Base-by-base conservation (phyloP, 2,329 filamentous ascomycete species). In the Curvularia lunata region DNA sequence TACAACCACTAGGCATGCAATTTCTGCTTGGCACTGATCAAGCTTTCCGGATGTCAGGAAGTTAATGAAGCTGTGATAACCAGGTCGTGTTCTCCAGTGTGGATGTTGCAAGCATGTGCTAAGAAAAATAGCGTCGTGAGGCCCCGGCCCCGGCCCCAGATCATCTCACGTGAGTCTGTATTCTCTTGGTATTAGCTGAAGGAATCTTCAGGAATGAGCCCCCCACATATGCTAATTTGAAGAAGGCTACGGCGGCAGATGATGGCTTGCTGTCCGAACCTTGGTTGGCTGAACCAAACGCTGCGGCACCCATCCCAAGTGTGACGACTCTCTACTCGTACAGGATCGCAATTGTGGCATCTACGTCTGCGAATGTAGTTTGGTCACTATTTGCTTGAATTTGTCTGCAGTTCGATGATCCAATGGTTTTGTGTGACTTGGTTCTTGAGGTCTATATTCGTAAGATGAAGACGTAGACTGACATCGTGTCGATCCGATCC, bases 211-310 rank as follows among this genome's bases (percentile, higher is more conserved):
- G 27, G 23, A 38, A 37, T 43, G 49, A 38, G 30, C 19, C 34
- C 32, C 18, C 46, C n/a, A 18, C 42, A 43, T 8, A 10, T 52
- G 23, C 18, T 43, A 54, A 48, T 18, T 37, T 49, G 12, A 46
- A n/a, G 41, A 52, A 34, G 38, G 49, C 5, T 43, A 37, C 32
- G 38, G 43, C 30, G 46, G 37, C 38, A 21, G 30, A 23, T 8
- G 7, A 10, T 41, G 54, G 48, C 53, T 48, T 52, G 21, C 40
- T 30, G 27, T 52, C 23, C 43, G 12, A n/a, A 18, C 5, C 27
- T 46, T 46, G 28, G 37, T 59, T 59, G 53, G 57, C 21, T 34
- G 7, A 27, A 49, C 18, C 45, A 59, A 56, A 53, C 57, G 57
- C 57, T 47, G 45, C 21, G 53, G 57, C 45, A 53, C 47, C 30